Conservation (phyloP, 2,329 filamentous ascomycete genomes). For the Bertia moriformis region DNA sequence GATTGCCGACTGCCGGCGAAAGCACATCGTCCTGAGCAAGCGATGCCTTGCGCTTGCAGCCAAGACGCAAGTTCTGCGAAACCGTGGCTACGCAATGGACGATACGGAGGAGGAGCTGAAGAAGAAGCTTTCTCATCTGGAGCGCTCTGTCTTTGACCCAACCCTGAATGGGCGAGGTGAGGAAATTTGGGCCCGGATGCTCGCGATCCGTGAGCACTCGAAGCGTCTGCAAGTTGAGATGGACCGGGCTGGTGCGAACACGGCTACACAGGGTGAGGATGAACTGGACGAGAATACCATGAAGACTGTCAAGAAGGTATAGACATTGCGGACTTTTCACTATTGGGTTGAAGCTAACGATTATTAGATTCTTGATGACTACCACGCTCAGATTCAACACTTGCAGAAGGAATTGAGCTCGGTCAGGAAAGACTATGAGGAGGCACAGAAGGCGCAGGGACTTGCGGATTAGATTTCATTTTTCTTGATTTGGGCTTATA, state of each 20-base stretch:
- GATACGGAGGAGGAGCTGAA: constrained; percentile 47
- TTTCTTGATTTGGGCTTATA: too few relatives aligned
- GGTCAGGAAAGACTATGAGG: constrained; percentile 41
- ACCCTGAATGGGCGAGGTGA: constrained; percentile 43
- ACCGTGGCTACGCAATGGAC: constrained; percentile 51
- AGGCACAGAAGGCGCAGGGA: constrained; percentile 26
- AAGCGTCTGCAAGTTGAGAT: constrained; percentile 43
- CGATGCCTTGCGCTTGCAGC: constrained; percentile 44
- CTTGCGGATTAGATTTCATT: too few relatives aligned
- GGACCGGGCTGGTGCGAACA: constrained; percentile 30
- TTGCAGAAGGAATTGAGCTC: constrained; percentile 44
- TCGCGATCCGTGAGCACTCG: constrained; percentile 41
- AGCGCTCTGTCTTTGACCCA: constrained; percentile 43
- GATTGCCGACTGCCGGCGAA: constrained; percentile 40
- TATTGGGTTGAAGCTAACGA: too few relatives aligned
- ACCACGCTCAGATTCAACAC: constrained; percentile 34
- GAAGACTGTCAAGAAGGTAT: constrained; percentile 44
- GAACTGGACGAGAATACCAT: constrained; percentile 40
- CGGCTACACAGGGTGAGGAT: constrained; percentile 21
- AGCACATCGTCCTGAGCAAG: constrained; percentile 43
- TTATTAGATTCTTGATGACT: constrained; percentile 30
- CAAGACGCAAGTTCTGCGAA: constrained; percentile 48
- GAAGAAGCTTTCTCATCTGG: constrained; percentile 41
- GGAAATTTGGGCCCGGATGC: constrained; percentile 55
- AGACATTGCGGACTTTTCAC: too few relatives aligned